These are phyloP conservation scores for Annulohypoxylon truncatum DNA, from an alignment of 2,329 filamentous ascomycete genomes.

Conservation along the genomic window DNA sequence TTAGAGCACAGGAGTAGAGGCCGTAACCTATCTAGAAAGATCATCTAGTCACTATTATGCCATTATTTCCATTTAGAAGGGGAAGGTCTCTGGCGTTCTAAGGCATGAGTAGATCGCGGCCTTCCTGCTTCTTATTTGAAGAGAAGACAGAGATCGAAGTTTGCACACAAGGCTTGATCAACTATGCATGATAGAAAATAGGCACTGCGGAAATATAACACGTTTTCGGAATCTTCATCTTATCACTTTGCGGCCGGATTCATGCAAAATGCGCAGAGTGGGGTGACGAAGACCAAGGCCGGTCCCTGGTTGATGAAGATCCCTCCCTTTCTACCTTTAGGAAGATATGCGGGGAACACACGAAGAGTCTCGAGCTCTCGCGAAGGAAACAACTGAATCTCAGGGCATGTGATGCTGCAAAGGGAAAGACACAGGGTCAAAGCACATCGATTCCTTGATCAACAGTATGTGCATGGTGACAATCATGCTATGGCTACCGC, in stretches of 20 bases:
- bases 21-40: background rate
- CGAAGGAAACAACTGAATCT: constrained; percentile 2
- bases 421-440: constrained; percentile 10
- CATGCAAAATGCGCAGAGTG: constrained; percentile 25
- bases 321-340: background rate
- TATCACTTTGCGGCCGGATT: constrained; percentile 8
- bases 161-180: background rate
- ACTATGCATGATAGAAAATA: constrained; percentile 19
- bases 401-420: constrained; percentile 21
- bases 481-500: constrained; percentile 6
- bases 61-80: background rate
- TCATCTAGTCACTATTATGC: background rate
- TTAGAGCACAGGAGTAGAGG: background rate
- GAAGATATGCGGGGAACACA: constrained; percentile 18
- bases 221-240: constrained; percentile 22
- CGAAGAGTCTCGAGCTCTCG: constrained; percentile 9
- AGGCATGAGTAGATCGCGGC: background rate
- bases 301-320: constrained; percentile 14
- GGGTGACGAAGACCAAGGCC: constrained; percentile 14
- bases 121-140: background rate
- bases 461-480: constrained; percentile 11
- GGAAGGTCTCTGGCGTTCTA: background rate
- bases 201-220: constrained; percentile 8
- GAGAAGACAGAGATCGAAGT: background rate
- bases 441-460: constrained; percentile 21